A percentile compares a stretch with the other conserved stretches of the same genome.
phyloP scores from a whole-genome alignment of 176 grass and related monocot genomes.

The Areca catechu region DNA sequence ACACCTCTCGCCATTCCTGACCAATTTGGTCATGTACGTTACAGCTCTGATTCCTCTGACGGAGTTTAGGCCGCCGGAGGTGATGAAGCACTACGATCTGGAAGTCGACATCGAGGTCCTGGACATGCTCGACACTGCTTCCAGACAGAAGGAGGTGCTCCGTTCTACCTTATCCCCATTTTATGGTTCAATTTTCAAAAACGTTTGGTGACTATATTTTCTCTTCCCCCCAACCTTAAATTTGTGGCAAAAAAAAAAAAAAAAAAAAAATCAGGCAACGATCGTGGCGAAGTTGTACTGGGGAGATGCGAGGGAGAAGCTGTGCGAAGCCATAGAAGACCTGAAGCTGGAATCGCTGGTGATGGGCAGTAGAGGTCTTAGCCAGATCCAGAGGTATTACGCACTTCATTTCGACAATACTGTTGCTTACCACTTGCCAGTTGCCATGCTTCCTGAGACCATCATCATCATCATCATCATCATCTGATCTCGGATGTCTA shows the following conservation, averaged over 20 bases:
- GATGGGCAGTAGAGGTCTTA: slow-evolving; percentile 63
- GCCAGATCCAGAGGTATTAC: slow-evolving; percentile 46
- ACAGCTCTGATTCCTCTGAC: slow-evolving; percentile 56
- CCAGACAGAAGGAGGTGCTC: slow-evolving; percentile 42
- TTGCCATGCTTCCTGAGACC: no score
- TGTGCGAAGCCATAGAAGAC: slow-evolving; percentile 49
- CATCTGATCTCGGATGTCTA: no score
- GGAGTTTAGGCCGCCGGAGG: slow-evolving; percentile 47
- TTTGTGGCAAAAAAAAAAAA: neutral
- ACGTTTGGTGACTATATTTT: neutral
- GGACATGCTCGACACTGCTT: slow-evolving; percentile 32
- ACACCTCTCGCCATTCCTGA: neutral
- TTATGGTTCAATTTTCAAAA: neutral
- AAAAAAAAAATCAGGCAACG: slow-evolving; percentile 29
- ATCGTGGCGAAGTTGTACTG: slow-evolving; percentile 56
- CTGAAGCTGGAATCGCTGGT: slow-evolving; percentile 56
- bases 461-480: no score
- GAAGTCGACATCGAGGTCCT: slow-evolving; percentile 40
- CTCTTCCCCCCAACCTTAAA: no score
- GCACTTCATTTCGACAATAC: no score
- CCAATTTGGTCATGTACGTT: neutral
- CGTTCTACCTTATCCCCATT: neutral
- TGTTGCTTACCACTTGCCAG: no score
- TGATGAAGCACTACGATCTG: slow-evolving; percentile 46
- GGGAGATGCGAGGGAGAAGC: slow-evolving; percentile 84